Conservation (phyloP, 2,329 filamentous ascomycete genomes). For the Parastagonospora nodorum region DNA sequence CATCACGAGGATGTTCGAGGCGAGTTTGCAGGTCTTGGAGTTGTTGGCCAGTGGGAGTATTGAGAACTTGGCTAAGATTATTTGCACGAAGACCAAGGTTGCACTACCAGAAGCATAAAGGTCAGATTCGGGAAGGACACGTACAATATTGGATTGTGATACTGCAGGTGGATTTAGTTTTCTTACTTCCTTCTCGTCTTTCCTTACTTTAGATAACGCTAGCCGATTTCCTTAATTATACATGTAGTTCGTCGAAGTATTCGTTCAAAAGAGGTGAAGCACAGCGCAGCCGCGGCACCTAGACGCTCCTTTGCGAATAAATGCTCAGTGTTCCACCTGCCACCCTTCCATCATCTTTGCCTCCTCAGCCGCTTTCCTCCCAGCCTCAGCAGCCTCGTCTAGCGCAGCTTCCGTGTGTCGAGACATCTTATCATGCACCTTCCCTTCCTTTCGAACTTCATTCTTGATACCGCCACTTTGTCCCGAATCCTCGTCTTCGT, state of each 20-base stretch:
- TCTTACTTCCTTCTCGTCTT: background rate
- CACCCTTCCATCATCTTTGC: background rate
- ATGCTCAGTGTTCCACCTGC: background rate
- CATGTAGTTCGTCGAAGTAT: no score
- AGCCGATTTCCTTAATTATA: no score
- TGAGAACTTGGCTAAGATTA: slow-evolving; percentile 1
- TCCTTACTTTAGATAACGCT: no score
- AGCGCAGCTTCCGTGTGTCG: background rate
- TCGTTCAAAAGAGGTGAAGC: no score
- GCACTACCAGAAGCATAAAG: background rate
- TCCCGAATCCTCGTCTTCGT: no score
- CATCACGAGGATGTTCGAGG: slow-evolving; percentile 49
- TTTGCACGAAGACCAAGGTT: slow-evolving; percentile 2
- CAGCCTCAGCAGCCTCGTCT: background rate
- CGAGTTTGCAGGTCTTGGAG: slow-evolving; percentile 61
- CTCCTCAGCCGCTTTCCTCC: background rate
- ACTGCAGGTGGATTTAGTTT: background rate
- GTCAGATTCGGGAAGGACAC: background rate
- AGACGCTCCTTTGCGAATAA: background rate
- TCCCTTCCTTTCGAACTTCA: no score
- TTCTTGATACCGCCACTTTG: no score
- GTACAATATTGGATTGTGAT: background rate
- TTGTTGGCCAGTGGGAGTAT: slow-evolving; percentile 52
- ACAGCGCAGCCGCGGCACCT: background rate
- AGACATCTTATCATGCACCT: background rate